phyloP scores from a whole-genome alignment of 441 rosid species.

The Corymbia citriodora region DNA sequence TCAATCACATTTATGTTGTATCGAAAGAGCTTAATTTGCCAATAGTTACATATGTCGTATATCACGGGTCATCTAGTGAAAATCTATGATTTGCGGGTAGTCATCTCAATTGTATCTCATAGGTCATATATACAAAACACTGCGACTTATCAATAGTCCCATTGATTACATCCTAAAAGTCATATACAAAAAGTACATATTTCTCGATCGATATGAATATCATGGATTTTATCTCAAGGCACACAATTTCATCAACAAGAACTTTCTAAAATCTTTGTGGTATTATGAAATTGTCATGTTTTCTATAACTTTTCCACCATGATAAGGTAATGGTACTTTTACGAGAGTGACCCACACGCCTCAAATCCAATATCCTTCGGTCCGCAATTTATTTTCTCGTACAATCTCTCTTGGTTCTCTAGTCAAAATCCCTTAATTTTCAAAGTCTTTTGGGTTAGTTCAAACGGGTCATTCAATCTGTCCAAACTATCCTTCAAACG shows the following conservation, averaged over 20 bases:
- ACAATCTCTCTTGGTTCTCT: not conserved
- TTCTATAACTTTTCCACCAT: too few relatives aligned
- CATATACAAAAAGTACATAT: not conserved
- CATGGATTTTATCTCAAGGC: not conserved
- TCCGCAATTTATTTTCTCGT: not conserved
- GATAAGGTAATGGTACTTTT: too few relatives aligned
- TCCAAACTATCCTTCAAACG: not conserved
- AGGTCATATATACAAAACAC: not conserved
- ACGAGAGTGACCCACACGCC: not conserved
- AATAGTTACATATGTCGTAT: rapidly evolving
- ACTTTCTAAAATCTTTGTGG: not conserved
- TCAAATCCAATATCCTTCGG: not conserved
- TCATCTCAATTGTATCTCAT: not conserved
- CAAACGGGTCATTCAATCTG: not conserved
- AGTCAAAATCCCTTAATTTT: not conserved
- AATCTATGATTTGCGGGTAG: not conserved
- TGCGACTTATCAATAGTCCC: not conserved
- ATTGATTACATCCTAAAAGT: not conserved
- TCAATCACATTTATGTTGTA: not conserved
- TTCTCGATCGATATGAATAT: not conserved
- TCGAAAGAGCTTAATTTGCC: not conserved
- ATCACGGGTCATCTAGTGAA: not conserved
- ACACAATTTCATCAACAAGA: not conserved
- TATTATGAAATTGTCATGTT: too few relatives aligned
- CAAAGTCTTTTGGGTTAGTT: not conserved